These are phyloP conservation scores for Aspergillus puulaauensis DNA, from an alignment of 2,329 filamentous ascomycete genomes.

Conservation along the genomic window DNA sequence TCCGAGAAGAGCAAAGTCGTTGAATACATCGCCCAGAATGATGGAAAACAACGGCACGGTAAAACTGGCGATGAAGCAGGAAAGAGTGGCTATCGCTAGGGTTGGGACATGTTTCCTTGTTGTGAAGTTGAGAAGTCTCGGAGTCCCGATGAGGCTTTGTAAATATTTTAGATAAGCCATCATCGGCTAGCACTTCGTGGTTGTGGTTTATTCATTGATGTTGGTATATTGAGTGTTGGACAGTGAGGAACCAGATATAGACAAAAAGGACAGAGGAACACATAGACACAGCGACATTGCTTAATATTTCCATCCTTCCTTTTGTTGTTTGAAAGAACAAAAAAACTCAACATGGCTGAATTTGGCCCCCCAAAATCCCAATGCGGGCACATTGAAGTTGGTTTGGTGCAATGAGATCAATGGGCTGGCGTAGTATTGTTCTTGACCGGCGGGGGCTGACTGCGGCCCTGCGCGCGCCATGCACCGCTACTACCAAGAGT, in stretches of 20 bases:
- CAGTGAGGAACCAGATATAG: not conserved
- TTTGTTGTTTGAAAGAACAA: not conserved
- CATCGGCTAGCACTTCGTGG: not conserved
- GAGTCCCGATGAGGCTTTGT: slow-evolving; percentile 44
- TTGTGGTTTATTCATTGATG: not conserved
- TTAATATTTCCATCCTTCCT: not conserved
- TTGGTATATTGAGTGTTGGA: not conserved
- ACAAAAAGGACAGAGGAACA: not conserved
- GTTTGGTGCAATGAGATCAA: slow-evolving; percentile 16
- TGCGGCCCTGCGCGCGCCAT: not conserved
- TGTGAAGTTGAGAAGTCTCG: slow-evolving; percentile 69
- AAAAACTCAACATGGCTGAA: not conserved
- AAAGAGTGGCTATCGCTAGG: slow-evolving; percentile 55
- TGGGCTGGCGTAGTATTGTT: slow-evolving; percentile 19
- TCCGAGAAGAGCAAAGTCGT: slow-evolving; percentile 67
- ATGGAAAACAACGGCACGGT: slow-evolving; percentile 66
- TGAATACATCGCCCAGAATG: slow-evolving; percentile 73
- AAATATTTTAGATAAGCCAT: not conserved
- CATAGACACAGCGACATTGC: not conserved
- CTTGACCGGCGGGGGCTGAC: not conserved
- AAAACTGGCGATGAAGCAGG: slow-evolving; percentile 61
- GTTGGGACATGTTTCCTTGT: slow-evolving; percentile 58
- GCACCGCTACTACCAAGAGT: not conserved
- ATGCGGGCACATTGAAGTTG: slow-evolving; percentile 25
- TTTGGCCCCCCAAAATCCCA: not conserved